phyloP scores from a whole-genome alignment of 495 filamentous ascomycete genomes.

The Emericellopsis terricola region DNA sequence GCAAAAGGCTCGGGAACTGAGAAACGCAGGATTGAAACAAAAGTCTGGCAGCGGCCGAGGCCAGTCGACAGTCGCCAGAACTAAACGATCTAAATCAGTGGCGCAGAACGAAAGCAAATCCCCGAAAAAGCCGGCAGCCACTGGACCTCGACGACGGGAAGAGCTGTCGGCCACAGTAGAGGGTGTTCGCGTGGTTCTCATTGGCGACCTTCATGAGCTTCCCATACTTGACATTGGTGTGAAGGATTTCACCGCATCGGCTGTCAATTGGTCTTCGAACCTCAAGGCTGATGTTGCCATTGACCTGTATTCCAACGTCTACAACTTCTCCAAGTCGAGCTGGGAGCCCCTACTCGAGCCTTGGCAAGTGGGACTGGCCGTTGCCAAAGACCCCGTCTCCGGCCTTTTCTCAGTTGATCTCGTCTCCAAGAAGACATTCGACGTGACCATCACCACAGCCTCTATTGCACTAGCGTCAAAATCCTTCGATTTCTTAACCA shows the following conservation, averaged over 20 bases:
- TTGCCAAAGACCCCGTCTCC: constrained; percentile 59
- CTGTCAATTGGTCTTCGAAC: constrained; percentile 78
- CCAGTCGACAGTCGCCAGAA: not conserved
- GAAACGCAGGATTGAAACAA: constrained; percentile 33
- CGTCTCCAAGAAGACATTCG: constrained; percentile 73
- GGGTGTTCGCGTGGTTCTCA: constrained; percentile 82
- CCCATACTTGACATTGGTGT: constrained; percentile 89
- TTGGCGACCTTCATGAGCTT: constrained; percentile 88
- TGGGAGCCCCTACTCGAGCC: constrained; percentile 97
- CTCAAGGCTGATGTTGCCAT: constrained; percentile 76
- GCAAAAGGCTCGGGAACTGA: constrained; percentile 49
- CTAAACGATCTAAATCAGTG: constrained; percentile 3
- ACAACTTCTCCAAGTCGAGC: constrained; percentile 96
- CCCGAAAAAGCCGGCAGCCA: constrained; percentile 7
- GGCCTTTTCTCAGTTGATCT: constrained; percentile 69
- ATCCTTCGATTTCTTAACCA: constrained; percentile 74
- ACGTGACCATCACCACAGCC: constrained; percentile 82
- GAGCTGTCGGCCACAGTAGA: constrained; percentile 70
- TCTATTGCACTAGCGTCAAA: constrained; percentile 88
- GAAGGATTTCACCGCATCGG: constrained; percentile 67
- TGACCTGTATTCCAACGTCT: constrained; percentile 88
- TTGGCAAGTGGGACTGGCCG: constrained; percentile 82
- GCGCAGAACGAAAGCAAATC: constrained; percentile 6
- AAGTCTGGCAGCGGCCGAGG: constrained; percentile 38
- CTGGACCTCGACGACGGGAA: constrained; percentile 30